Percentiles rank a stretch among this genome's conserved stretches.
phyloP scores from a whole-genome alignment of 2,329 filamentous ascomycete species.

The Neofusicoccum laricinum region DNA sequence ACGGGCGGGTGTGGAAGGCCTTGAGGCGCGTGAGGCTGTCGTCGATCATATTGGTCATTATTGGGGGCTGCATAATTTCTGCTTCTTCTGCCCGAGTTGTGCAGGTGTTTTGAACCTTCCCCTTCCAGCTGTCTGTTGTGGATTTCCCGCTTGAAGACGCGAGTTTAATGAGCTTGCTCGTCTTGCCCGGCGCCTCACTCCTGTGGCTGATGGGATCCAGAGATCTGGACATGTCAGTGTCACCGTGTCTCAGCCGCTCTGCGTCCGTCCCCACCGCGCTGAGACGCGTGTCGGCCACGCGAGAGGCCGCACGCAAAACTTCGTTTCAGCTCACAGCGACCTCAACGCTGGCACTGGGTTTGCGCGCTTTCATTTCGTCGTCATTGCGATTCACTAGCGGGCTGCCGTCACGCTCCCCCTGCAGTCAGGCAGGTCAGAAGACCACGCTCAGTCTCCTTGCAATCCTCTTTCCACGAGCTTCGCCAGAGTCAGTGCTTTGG shows the following conservation, averaged over 20 bases:
- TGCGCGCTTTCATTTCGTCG: too few relatives aligned
- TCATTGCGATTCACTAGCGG: too few relatives aligned
- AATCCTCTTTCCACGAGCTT: too few relatives aligned
- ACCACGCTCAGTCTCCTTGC: too few relatives aligned
- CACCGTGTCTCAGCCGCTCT: neutral
- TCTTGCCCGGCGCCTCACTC: neutral
- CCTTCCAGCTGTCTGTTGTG: neutral
- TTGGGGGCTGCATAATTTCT: neutral
- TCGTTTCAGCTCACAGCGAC: too few relatives aligned
- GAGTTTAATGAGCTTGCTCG: neutral
- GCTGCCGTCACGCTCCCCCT: too few relatives aligned
- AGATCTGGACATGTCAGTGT: neutral
- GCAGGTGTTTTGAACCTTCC: neutral
- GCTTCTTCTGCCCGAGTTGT: neutral
- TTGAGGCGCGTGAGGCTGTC: neutral
- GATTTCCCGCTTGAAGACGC: neutral
- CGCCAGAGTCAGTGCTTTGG: too few relatives aligned
- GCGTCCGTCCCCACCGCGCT: neutral
- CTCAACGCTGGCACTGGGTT: too few relatives aligned
- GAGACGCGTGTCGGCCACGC: neutral
- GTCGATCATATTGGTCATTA: neutral
- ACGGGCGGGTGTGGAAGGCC: neutral
- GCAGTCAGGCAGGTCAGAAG: too few relatives aligned
- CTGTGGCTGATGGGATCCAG: slow-evolving; percentile 4
- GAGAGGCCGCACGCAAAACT: too few relatives aligned